phyloP scores from a whole-genome alignment of 768 basidiomycete species.

The Chlorophyllum brunneum region DNA sequence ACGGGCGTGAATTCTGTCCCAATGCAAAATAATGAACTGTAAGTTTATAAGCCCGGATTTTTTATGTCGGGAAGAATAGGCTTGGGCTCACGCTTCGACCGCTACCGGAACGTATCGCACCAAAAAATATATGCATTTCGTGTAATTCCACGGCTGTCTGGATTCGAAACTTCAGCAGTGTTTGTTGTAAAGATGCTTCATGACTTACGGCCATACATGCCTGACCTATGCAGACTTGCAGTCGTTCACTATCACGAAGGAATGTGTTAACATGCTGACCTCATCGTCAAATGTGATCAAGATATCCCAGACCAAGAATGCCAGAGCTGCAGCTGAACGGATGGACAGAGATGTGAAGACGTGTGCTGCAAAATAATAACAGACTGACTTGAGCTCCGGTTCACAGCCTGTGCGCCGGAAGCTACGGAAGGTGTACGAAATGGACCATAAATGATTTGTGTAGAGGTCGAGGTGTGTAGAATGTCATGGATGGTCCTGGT shows the following conservation, averaged over 20 bases:
- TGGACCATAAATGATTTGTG: slow-evolving; percentile 20
- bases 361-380: not conserved
- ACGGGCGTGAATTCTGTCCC: slow-evolving; percentile 31
- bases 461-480: not conserved
- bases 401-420: slow-evolving; percentile 26
- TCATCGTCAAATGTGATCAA: slow-evolving; percentile 36
- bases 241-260: not conserved
- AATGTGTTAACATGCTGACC: slow-evolving; percentile 18
- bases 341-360: not conserved
- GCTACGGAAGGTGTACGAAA: slow-evolving; percentile 20
- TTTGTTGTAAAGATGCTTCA: not conserved
- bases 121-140: slow-evolving; percentile 33
- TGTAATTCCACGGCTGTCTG: slow-evolving; percentile 26
- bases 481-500: not conserved
- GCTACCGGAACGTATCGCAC: slow-evolving; percentile 34
- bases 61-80: not conserved
- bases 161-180: not conserved
- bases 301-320: slow-evolving; percentile 39
- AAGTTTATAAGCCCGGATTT: not conserved
- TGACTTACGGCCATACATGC: slow-evolving; percentile 39
- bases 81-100: slow-evolving; percentile 29
- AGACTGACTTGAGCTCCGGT: slow-evolving; percentile 28
- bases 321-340: slow-evolving; percentile 31
- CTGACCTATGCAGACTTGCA: slow-evolving; percentile 23
- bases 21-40: slow-evolving; percentile 30